phyloP scores from a whole-genome alignment of 1,284 basidiomycete species.

The Afroboletus lepidellus region DNA sequence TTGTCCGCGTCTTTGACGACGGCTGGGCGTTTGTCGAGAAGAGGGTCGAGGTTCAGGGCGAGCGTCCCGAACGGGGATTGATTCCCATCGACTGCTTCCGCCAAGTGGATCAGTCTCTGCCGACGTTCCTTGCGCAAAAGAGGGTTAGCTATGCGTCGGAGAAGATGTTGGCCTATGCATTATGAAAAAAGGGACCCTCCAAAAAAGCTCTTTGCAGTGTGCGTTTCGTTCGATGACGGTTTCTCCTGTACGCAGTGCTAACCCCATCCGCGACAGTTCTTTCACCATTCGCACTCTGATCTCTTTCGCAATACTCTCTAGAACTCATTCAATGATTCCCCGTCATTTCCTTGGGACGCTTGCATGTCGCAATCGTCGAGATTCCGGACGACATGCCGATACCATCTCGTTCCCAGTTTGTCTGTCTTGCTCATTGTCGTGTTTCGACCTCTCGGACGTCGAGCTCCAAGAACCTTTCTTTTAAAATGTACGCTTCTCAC shows the following conservation, averaged over 20 bases:
- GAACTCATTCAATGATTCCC: background rate
- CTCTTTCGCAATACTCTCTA: background rate
- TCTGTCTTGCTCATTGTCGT: background rate
- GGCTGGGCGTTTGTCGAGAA: slow-evolving; percentile 63
- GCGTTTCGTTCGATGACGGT: slow-evolving; percentile 1
- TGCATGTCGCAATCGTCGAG: slow-evolving; percentile 4
- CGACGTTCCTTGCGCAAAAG: slow-evolving; percentile 50
- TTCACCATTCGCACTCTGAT: background rate
- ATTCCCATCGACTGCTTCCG: slow-evolving; percentile 66
- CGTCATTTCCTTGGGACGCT: background rate
- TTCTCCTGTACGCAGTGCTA: background rate
- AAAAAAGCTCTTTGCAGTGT: background rate
- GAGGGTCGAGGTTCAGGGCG: slow-evolving; percentile 17
- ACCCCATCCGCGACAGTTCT: background rate
- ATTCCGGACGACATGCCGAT: slow-evolving; percentile 12
- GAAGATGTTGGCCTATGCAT: background rate
- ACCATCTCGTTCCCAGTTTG: slow-evolving; percentile 7
- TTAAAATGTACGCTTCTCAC: background rate
- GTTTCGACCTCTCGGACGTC: background rate
- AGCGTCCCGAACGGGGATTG: slow-evolving; percentile 31
- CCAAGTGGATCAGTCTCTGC: slow-evolving; percentile 44
- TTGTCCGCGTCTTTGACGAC: slow-evolving; percentile 60
- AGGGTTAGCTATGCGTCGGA: slow-evolving; percentile 38
- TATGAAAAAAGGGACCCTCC: background rate
- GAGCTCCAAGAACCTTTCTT: background rate